Evolutionary conservation across 352 stramenopile species (phyloP).

Genomic region (Phytophthora pini): DNA sequence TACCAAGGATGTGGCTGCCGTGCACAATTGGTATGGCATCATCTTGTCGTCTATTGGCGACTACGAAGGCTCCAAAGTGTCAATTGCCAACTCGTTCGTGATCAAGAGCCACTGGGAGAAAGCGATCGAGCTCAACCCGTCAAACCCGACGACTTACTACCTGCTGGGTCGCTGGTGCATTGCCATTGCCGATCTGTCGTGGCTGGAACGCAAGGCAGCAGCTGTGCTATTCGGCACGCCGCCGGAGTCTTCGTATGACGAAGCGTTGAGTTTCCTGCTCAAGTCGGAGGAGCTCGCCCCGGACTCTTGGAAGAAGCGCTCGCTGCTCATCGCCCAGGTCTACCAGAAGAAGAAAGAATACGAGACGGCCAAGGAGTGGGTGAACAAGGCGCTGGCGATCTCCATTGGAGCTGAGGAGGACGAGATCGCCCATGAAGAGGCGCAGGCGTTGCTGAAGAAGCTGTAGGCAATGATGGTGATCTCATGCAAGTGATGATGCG

Average conservation of each 20-base stretch:
- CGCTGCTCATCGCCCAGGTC: constrained; percentile 80
- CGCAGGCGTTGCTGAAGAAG: constrained; percentile 69
- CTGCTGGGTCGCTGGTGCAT: constrained; percentile 87
- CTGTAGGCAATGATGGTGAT: constrained; percentile 27
- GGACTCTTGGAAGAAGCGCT: constrained; percentile 87
- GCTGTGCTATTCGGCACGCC: constrained; percentile 83
- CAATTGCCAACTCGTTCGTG: constrained; percentile 82
- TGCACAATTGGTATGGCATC: constrained; percentile 90
- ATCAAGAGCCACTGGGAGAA: constrained; percentile 87
- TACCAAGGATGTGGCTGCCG: constrained; percentile 60
- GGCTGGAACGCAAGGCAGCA: constrained; percentile 86
- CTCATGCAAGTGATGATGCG: background rate
- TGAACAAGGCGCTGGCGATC: constrained; percentile 70
- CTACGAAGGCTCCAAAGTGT: constrained; percentile 88
- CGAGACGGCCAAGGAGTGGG: constrained; percentile 72
- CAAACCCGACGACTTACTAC: constrained; percentile 78
- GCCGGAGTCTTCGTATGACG: constrained; percentile 82
- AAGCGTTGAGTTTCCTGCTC: constrained; percentile 77
- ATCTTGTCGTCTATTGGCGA: constrained; percentile 85
- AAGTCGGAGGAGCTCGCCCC: constrained; percentile 79
- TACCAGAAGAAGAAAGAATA: constrained; percentile 85
- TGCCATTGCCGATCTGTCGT: constrained; percentile 83
- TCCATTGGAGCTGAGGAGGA: constrained; percentile 70
- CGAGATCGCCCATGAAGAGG: constrained; percentile 71
- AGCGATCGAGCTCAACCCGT: constrained; percentile 75